These are phyloP conservation scores for Auriculariales sp. DNA, from an alignment of 768 basidiomycete genomes.

Conservation along the genomic window DNA sequence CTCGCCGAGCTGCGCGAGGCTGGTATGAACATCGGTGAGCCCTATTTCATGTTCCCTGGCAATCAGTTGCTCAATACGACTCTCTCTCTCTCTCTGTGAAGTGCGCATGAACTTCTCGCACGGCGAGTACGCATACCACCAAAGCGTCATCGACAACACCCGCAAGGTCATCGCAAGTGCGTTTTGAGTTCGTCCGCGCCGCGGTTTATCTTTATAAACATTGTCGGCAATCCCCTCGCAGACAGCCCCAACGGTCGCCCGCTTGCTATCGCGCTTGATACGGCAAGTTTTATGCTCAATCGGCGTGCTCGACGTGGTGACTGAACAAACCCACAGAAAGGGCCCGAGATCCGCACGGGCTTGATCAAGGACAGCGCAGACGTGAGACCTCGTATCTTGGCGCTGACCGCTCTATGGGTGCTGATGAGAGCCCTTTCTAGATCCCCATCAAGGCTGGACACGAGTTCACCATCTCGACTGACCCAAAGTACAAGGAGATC, in stretches of 20 bases:
- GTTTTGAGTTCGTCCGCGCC: neutral
- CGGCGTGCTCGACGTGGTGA: neutral
- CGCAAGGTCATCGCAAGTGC: slow-evolving; percentile 60
- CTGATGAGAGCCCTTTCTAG: slow-evolving; percentile 22
- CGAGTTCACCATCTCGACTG: slow-evolving; percentile 83
- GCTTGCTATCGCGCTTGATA: slow-evolving; percentile 94
- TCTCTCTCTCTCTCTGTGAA: slow-evolving; percentile 19
- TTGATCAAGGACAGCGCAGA: slow-evolving; percentile 77
- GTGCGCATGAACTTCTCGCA: slow-evolving; percentile 99
- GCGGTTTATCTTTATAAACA: slow-evolving; percentile 3
- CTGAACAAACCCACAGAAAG: slow-evolving; percentile 50
- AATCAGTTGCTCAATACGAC: neutral
- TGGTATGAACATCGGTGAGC: slow-evolving; percentile 93
- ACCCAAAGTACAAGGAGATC: slow-evolving; percentile 59
- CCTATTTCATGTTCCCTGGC: neutral
- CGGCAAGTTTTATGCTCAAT: slow-evolving; percentile 35
- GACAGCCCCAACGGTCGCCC: slow-evolving; percentile 71
- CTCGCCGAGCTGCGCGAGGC: slow-evolving; percentile 71
- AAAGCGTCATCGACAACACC: slow-evolving; percentile 97
- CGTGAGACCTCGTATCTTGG: slow-evolving; percentile 29
- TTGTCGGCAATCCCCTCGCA: slow-evolving; percentile 13
- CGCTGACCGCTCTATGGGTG: slow-evolving; percentile 6
- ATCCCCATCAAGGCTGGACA: slow-evolving; percentile 79
- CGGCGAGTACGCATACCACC: slow-evolving; percentile 96
- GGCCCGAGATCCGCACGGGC: slow-evolving; percentile 97